Evolutionary conservation across 2,329 filamentous ascomycete species (phyloP).

Genomic region (Neofusicoccum cordaticola): DNA sequence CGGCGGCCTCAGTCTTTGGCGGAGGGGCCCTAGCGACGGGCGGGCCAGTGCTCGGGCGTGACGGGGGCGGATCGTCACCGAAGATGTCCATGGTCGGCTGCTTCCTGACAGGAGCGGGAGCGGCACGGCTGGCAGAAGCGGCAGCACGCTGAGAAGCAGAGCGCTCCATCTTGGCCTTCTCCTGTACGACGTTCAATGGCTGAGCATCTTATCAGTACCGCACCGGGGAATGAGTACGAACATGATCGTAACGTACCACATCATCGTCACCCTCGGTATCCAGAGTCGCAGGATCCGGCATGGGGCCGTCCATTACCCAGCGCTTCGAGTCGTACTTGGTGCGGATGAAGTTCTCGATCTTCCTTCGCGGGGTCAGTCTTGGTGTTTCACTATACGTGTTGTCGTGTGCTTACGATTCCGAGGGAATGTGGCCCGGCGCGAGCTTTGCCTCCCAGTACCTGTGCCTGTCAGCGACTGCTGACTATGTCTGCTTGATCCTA

Average conservation of each 20-base stretch:
- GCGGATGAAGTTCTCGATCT: constrained; percentile 99
- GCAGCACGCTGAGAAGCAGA: constrained; percentile 54
- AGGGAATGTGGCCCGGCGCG: constrained; percentile 84
- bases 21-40: constrained; percentile 57
- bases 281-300: constrained; percentile 86
- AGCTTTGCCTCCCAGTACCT: constrained; percentile 94
- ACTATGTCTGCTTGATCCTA: background rate
- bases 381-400: background rate
- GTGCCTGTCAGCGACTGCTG: constrained; percentile 26
- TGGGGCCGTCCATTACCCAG: constrained; percentile 98
- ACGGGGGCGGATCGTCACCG: constrained; percentile 66
- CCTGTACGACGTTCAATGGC: constrained; percentile 66
- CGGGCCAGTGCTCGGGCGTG: constrained; percentile 70
- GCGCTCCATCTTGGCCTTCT: constrained; percentile 66
- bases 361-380: constrained; percentile 45
- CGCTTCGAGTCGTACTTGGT: constrained; percentile 99
- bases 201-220: constrained; percentile 27
- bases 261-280: constrained; percentile 86
- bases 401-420: constrained; percentile 64
- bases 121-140: constrained; percentile 37
- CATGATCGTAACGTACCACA: constrained; percentile 56
- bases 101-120: constrained; percentile 16
- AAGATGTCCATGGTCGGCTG: constrained; percentile 70
- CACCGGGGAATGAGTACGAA: background rate
- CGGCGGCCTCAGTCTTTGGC: constrained; percentile 64